phyloP scores from a whole-genome alignment of 495 filamentous ascomycete species.

The Cercophora newfieldiana region DNA sequence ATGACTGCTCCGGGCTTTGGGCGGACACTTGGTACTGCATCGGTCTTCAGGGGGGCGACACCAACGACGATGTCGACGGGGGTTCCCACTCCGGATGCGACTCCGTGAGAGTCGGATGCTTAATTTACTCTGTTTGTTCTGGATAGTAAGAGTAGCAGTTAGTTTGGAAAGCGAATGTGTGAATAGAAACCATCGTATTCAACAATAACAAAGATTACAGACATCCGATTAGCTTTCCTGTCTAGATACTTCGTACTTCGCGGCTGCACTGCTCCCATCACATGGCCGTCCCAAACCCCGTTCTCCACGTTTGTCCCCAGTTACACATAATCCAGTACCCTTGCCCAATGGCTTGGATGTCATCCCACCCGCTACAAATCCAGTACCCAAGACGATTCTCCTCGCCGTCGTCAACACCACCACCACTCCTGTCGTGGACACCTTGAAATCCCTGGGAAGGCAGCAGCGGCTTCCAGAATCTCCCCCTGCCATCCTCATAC shows the following conservation, averaged over 20 bases:
- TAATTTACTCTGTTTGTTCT: no score
- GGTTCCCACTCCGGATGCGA: not conserved
- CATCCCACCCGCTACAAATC: conserved; percentile 4
- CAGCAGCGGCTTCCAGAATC: conserved; percentile 9
- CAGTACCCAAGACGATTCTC: not conserved
- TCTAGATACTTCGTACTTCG: not conserved
- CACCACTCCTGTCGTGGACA: not conserved
- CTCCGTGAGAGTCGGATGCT: not conserved
- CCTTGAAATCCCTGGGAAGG: not conserved
- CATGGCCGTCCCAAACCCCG: not conserved
- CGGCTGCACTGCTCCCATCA: not conserved
- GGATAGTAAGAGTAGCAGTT: not conserved
- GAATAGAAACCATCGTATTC: no score
- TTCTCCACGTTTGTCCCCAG: not conserved
- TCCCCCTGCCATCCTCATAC: not conserved
- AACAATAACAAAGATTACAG: no score
- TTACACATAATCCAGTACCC: not conserved
- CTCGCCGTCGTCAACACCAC: not conserved
- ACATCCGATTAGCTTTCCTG: no score
- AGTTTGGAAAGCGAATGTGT: conserved; percentile 5
- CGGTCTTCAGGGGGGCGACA: not conserved
- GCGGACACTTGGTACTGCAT: not conserved
- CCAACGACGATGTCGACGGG: not conserved
- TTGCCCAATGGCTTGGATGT: not conserved
- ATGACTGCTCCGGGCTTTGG: not conserved